Conservation (phyloP, 805 yeast species). For the Pichia insulana region DNA sequence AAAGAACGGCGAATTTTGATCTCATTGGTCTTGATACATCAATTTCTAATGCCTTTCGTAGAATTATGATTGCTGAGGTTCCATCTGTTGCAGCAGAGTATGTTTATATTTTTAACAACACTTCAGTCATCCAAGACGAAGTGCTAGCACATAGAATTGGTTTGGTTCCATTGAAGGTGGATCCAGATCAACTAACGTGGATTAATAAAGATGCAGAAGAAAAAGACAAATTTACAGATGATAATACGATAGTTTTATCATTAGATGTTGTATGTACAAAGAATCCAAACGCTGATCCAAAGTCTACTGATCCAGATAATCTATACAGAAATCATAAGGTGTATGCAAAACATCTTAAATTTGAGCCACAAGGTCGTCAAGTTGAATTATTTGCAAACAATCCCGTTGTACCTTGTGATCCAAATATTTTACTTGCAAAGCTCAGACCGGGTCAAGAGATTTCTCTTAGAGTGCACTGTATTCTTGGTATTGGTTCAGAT, state of each 20-base stretch:
- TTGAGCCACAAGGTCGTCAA: conserved; percentile 89
- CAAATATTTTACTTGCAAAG: conserved; percentile 84
- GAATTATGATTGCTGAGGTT: conserved; percentile 94
- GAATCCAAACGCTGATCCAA: conserved; percentile 75
- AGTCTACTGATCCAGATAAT: conserved; percentile 72
- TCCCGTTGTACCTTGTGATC: conserved; percentile 75
- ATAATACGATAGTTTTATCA: conserved; percentile 79
- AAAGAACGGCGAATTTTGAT: conserved; percentile 78
- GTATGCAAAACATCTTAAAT: conserved; percentile 82
- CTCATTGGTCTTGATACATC: conserved; percentile 82
- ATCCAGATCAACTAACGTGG: conserved; percentile 86
- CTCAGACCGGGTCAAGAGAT: conserved; percentile 97
- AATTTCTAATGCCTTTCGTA: conserved; percentile 90
- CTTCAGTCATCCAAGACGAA: conserved; percentile 95
- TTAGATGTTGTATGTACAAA: conserved; percentile 77
- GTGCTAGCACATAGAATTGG: conserved; percentile 95
- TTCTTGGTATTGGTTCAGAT: conserved; percentile 80
- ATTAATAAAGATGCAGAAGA: conserved; percentile 57
- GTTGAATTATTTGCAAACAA: conserved; percentile 53
- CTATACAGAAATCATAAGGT: conserved; percentile 78
- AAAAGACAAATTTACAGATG: conserved; percentile 69
- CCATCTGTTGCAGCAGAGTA: conserved; percentile 94
- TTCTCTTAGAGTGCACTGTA: conserved; percentile 79
- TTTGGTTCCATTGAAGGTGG: conserved; percentile 78
- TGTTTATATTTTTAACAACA: conserved; percentile 84